Evolutionary conservation across 164 flowering plant species (phyloP).

Genomic region (Chimonanthus praecox): DNA sequence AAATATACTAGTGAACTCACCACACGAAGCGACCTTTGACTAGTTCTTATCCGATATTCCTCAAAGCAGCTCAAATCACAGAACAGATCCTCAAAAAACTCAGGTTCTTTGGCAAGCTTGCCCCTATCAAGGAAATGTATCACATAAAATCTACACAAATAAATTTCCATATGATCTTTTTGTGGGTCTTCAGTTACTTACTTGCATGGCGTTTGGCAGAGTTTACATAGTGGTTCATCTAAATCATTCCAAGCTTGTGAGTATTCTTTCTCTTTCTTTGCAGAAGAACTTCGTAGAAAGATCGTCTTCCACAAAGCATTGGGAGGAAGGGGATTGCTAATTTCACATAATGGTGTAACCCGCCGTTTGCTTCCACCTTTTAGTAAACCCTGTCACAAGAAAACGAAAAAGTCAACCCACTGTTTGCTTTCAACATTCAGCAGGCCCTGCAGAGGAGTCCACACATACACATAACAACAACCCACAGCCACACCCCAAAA

Average conservation of each 20-base stretch:
- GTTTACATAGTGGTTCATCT: constrained; percentile 94
- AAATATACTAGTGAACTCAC: constrained; percentile 27
- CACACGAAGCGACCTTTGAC: constrained; percentile 65
- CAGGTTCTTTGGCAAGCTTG: constrained; percentile 61
- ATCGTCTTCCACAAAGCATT: constrained; percentile 72
- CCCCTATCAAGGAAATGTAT: constrained; percentile 40
- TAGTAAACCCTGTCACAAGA: constrained; percentile 59
- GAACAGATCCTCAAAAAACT: constrained; percentile 86
- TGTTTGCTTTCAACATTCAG: no score
- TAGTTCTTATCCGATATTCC: constrained; percentile 78
- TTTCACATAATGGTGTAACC: constrained; percentile 59
- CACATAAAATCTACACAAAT: not conserved
- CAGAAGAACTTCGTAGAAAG: constrained; percentile 35
- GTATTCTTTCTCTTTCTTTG: constrained; percentile 57
- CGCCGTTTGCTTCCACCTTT: constrained; percentile 81
- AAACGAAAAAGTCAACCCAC: not conserved
- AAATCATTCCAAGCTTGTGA: constrained; percentile 60
- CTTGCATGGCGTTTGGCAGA: constrained; percentile 84
- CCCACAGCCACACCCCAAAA: no score
- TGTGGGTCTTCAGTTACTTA: constrained; percentile 21
- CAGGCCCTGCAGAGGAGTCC: no score
- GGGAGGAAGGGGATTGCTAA: constrained; percentile 58
- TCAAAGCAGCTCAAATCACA: constrained; percentile 70
- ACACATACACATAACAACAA: no score
- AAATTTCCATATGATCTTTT: not conserved